Conservation (phyloP, 495 filamentous ascomycete species). For the Tuber aestivum region DNA sequence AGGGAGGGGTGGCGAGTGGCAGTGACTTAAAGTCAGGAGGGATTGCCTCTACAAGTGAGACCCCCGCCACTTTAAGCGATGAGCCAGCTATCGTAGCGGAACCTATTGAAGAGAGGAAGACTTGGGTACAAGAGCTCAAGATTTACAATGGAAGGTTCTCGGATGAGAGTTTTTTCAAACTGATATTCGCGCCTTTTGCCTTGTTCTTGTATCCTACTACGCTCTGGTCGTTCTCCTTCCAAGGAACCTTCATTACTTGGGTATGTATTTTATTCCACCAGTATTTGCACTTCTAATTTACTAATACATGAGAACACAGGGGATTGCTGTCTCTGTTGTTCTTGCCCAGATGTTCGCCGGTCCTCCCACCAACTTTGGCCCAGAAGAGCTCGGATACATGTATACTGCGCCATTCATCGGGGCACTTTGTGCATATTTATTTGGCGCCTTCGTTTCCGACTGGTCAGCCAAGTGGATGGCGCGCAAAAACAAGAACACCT, state of each 20-base stretch:
- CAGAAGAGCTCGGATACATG: constrained; percentile 46
- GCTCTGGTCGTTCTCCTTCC: constrained; percentile 46
- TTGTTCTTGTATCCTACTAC: constrained; percentile 46
- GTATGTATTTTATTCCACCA: constrained; percentile 18
- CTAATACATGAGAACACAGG: constrained; percentile 21
- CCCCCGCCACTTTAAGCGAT: background rate
- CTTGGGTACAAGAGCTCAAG: constrained; percentile 43
- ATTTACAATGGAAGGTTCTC: constrained; percentile 45
- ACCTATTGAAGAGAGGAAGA: constrained; percentile 41
- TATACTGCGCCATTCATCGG: constrained; percentile 49
- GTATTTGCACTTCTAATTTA: background rate
- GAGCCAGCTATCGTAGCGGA: background rate
- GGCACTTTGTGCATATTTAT: constrained; percentile 47
- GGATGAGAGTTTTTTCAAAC: constrained; percentile 44
- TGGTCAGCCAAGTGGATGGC: constrained; percentile 48
- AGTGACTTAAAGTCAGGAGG: background rate
- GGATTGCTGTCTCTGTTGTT: constrained; percentile 44
- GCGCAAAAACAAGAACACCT: constrained; percentile 49
- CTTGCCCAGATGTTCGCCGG: constrained; percentile 46
- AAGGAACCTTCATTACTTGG: constrained; percentile 48
- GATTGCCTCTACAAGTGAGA: constrained; percentile 10
- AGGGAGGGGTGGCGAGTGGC: constrained; percentile 12
- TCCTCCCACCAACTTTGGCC: constrained; percentile 46
- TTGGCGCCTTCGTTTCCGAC: constrained; percentile 49
- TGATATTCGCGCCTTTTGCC: constrained; percentile 44